These are phyloP conservation scores for Lathyrus oleraceus DNA, from an alignment of 306 rosid genomes.

Conservation along the genomic window DNA sequence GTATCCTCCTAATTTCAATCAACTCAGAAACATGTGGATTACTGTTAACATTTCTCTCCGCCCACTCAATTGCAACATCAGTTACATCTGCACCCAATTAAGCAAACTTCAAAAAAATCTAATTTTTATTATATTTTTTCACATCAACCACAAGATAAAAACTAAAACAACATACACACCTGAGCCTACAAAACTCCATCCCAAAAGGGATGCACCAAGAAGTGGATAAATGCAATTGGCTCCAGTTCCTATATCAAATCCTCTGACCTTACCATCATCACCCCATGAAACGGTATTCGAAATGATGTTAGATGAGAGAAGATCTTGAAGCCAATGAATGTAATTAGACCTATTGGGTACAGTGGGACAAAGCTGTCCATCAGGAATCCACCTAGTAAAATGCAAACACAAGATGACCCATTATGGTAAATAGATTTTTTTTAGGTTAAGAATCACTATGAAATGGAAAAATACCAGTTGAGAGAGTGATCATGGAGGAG, in stretches of 20 bases:
- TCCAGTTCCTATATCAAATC: constrained; percentile 95
- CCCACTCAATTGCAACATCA: constrained; percentile 91
- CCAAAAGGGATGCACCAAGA: constrained; percentile 82
- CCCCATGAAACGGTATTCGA: constrained; percentile 31
- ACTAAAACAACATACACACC: constrained; percentile 46
- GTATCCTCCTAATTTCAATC: constrained; percentile 79
- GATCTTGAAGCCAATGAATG: constrained; percentile 87
- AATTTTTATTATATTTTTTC: background rate
- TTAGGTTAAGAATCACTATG: too few species aligned
- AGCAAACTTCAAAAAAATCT: background rate
- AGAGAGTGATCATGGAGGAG: constrained; percentile 43
- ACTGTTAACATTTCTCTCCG: constrained; percentile 59
- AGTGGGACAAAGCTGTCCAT: constrained; percentile 91
- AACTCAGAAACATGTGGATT: constrained; percentile 67
- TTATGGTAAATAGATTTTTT: too few species aligned
- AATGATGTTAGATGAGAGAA: constrained; percentile 67
- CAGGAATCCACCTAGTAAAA: constrained; percentile 81
- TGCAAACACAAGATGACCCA: background rate
- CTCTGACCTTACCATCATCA: constrained; percentile 53
- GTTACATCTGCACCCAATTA: constrained; percentile 66
- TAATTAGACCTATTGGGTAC: constrained; percentile 90
- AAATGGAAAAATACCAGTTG: constrained; percentile 34
- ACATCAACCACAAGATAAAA: background rate
- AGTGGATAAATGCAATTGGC: constrained; percentile 94
- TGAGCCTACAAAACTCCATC: constrained; percentile 91